phyloP scores from a whole-genome alignment of 1,284 basidiomycete species.

The Agaricales sp. region DNA sequence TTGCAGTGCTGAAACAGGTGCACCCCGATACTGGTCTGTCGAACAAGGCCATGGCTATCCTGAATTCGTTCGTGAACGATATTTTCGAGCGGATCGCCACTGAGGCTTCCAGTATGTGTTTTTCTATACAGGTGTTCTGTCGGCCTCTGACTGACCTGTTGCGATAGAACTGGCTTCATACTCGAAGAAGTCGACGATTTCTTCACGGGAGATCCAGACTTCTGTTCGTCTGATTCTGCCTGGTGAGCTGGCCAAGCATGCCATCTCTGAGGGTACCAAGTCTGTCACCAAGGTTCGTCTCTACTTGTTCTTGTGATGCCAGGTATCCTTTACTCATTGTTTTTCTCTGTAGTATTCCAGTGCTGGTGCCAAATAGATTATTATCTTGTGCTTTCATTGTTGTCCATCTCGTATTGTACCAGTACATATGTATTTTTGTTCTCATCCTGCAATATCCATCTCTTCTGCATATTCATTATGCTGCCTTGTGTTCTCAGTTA shows the following conservation, averaged over 20 bases:
- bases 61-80: conserved; percentile 90
- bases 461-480: neutral
- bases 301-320: neutral
- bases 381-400: neutral
- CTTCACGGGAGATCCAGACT: conserved; percentile 90
- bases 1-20: conserved; percentile 76
- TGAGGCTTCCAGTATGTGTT: conserved; percentile 70
- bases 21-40: conserved; percentile 97
- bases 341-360: neutral
- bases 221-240: conserved; percentile 87
- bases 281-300: conserved; percentile 30
- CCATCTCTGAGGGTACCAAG: conserved; percentile 72
- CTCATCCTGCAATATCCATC: neutral
- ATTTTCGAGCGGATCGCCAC: conserved; percentile 91
- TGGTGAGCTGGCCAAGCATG: conserved; percentile 77
- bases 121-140: conserved; percentile 2
- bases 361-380: neutral
- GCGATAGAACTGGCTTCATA: conserved; percentile 75
- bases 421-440: neutral
- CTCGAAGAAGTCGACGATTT: conserved; percentile 93
- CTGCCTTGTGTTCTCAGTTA: too few relatives aligned
- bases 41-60: conserved; percentile 94
- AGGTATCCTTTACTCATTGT: too few relatives aligned
- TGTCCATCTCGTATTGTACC: conserved; percentile 3
- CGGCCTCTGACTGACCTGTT: conserved; percentile 5